Evolutionary conservation across 2,329 filamentous ascomycete genomes (phyloP).

Genomic region (Aureobasidium sp.): DNA sequence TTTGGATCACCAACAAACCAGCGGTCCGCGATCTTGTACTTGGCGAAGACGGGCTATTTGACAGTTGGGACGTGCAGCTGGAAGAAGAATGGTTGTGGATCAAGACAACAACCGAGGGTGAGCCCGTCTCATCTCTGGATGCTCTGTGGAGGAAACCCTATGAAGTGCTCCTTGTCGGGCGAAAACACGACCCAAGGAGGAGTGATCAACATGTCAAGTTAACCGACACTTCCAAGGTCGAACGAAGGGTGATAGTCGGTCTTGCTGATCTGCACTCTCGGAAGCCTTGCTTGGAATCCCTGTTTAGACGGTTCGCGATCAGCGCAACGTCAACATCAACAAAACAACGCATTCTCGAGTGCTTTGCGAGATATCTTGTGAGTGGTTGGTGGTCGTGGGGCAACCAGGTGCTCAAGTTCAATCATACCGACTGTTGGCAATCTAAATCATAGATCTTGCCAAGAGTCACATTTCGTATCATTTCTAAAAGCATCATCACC

Average conservation of each 20-base stretch:
- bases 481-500: conserved; percentile 1
- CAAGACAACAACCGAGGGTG: conserved; percentile 58
- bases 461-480: conserved; percentile 2
- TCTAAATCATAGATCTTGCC: conserved; percentile 1
- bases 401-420: conserved; percentile 63
- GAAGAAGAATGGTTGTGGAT: conserved; percentile 71
- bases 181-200: conserved; percentile 14
- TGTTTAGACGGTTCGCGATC: conserved; percentile 32
- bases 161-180: conserved; percentile 61
- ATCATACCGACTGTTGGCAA: conserved; percentile 47
- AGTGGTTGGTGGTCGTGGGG: conserved; percentile 75
- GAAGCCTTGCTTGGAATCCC: conserved; percentile 60
- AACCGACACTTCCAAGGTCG: conserved; percentile 20
- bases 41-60: conserved; percentile 51
- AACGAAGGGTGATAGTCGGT: conserved; percentile 53
- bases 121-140: conserved; percentile 54
- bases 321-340: conserved; percentile 38
- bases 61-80: conserved; percentile 56
- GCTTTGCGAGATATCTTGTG: conserved; percentile 68
- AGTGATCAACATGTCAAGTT: conserved; percentile 13
- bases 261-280: conserved; percentile 71
- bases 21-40: conserved; percentile 48
- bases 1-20: conserved; percentile 73
- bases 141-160: conserved; percentile 65
- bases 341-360: conserved; percentile 55